These are phyloP conservation scores for Tillandsia leiboldiana DNA, from an alignment of 176 grass and related monocot genomes.

Conservation along the genomic window DNA sequence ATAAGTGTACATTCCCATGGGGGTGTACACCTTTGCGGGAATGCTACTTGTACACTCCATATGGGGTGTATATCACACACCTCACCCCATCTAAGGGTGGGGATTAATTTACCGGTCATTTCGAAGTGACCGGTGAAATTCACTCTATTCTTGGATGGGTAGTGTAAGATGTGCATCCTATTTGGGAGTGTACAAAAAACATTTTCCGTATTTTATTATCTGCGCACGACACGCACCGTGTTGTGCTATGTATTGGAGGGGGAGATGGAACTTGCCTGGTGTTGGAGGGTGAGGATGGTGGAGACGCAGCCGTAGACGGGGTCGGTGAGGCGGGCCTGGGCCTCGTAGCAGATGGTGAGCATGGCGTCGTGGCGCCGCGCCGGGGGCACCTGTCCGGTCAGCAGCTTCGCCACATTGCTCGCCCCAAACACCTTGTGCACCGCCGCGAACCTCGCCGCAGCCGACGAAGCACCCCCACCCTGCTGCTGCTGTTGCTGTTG, in stretches of 20 bases:
- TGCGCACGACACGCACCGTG: neutral
- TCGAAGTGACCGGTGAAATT: too few species aligned
- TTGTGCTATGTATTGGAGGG: neutral
- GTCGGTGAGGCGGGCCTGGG: slow-evolving; percentile 64
- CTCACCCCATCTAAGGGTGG: too few species aligned
- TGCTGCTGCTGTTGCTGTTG: neutral
- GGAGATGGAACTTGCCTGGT: slow-evolving; percentile 29
- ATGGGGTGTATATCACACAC: too few species aligned
- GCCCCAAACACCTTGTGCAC: slow-evolving; percentile 77
- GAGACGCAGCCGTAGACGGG: slow-evolving; percentile 79
- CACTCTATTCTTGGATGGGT: too few species aligned
- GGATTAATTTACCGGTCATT: too few species aligned
- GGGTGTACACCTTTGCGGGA: too few species aligned
- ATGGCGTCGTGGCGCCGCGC: slow-evolving; percentile 38
- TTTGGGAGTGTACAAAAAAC: too few species aligned
- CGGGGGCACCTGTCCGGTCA: slow-evolving; percentile 34
- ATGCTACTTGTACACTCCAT: too few species aligned
- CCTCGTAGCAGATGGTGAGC: slow-evolving; percentile 69
- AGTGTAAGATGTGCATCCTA: too few species aligned
- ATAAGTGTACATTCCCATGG: too few species aligned
- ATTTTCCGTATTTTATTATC: slow-evolving; percentile 13
- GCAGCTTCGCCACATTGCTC: slow-evolving; percentile 81
- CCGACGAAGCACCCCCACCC: slow-evolving; percentile 1
- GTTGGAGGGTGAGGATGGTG: slow-evolving; percentile 65
- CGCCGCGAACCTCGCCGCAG: slow-evolving; percentile 46